Base-by-base conservation (phyloP, 2,329 filamentous ascomycete species). In the Colletotrichum cereale region DNA sequence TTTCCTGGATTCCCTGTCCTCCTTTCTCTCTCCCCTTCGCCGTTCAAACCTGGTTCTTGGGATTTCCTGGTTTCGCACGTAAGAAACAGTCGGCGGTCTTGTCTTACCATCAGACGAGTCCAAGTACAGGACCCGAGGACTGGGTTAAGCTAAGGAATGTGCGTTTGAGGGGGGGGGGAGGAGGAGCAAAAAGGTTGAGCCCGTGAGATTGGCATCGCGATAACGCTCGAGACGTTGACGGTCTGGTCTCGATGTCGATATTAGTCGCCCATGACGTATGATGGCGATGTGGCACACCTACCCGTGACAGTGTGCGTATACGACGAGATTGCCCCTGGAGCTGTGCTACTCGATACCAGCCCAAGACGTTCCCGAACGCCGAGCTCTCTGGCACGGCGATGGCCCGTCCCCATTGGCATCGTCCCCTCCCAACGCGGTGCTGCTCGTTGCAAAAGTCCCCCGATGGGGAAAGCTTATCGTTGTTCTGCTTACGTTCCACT, bases 71-170 rank as follows among this genome's bases (percentile, higher is more conserved):
- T 53, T 62, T 52, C 60, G 47, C 47, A 62, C 60, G 58, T 50
- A 62, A 62, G 42, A 62, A 62, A 48, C 58, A 62, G 60, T 53
- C 60, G 36, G 31, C 31, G 47, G 58, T 16, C 29, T 36, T 62
- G 58, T 62, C 58, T 62, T 50, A 62, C 58, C 31, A 34, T 38
- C 21, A 16, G 10, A 62, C 40, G 36, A 62, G 42, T 36, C 40
- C 21, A 36, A 26, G 8, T 24, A 38, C 31, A 48, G 21, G 34
- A 26, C 48, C 58, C 58, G 42, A n/a, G 44, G 16, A 48, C 18
- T 26, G 16, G 58, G 58, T 48, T 62, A 48, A 62, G 31, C 31
- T 56, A 36, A 16, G 52, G 8, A 56, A 36, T 34, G 3, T 56
- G 52, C n/a, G 48, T 36, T 62, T n/a, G n/a, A n/a, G 12, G 44